These are phyloP conservation scores for Nemania bipapillata DNA, from an alignment of 2,329 filamentous ascomycete species.

Conservation along the genomic window DNA sequence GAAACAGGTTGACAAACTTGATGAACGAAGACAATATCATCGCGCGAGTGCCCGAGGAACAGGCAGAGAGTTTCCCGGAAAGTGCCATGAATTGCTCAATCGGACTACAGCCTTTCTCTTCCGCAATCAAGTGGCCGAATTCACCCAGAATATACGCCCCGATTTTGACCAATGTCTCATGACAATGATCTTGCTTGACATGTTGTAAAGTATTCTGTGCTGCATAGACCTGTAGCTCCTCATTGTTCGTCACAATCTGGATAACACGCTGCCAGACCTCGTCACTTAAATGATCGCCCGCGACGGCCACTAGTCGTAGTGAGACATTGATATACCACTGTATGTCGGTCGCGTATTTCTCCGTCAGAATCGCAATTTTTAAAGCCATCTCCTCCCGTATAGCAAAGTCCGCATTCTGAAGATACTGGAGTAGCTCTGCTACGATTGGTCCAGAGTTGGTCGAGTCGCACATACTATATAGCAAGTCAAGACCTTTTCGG, in stretches of 20 bases:
- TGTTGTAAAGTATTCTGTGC: conserved; percentile 93
- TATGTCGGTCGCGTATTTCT: conserved; percentile 97
- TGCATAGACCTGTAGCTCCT: conserved; percentile 95
- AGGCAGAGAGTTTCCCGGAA: conserved; percentile 87
- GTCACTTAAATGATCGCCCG: conserved; percentile 97
- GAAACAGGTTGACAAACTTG: conserved; percentile 98
- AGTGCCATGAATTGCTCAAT: conserved; percentile 97
- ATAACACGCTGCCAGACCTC: conserved; percentile 99
- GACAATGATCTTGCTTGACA: conserved; percentile 90
- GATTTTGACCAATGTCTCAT: conserved; percentile 97
- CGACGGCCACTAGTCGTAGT: conserved; percentile 91
- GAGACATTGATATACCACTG: conserved; percentile 99
- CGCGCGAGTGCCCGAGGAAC: conserved; percentile 87
- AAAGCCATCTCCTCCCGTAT: conserved; percentile 99
- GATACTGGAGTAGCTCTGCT: conserved; percentile 89
- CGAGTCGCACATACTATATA: conserved; percentile 99
- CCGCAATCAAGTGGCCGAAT: conserved; percentile 95
- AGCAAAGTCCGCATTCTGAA: conserved; percentile 96
- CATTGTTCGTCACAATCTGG: conserved; percentile 98
- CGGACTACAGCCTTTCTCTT: conserved; percentile 89
- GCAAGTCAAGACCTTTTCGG: conserved; percentile 90
- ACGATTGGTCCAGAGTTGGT: conserved; percentile 95
- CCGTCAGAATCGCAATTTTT: conserved; percentile 97
- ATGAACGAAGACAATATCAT: conserved; percentile 96
- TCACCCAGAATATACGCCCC: conserved; percentile 95